Evolutionary conservation across 2,329 filamentous ascomycete species (phyloP).

Genomic region (Fusarium zealandicum): DNA sequence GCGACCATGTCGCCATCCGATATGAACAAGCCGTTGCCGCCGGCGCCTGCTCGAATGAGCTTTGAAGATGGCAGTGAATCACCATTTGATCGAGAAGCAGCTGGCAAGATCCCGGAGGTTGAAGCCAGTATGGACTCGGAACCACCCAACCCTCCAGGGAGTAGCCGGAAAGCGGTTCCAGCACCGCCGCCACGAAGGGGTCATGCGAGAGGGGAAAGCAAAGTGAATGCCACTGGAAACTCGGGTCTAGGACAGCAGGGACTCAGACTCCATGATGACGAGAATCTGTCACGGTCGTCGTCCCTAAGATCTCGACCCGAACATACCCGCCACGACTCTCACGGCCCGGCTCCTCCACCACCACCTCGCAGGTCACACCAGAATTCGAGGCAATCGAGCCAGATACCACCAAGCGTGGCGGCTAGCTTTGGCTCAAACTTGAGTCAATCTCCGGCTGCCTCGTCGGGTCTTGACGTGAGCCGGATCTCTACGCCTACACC

Average conservation of each 20-base stretch:
- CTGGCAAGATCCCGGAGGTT: slow-evolving; percentile 58
- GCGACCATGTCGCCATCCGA: slow-evolving; percentile 32
- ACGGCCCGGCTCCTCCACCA: slow-evolving; percentile 61
- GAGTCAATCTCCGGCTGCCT: slow-evolving; percentile 31
- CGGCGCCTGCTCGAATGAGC: slow-evolving; percentile 56
- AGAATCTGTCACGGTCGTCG: slow-evolving; percentile 56
- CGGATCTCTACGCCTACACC: slow-evolving; percentile 11
- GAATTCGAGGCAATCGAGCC: slow-evolving; percentile 43
- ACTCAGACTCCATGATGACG: slow-evolving; percentile 42
- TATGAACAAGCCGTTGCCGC: slow-evolving; percentile 64
- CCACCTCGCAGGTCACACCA: slow-evolving; percentile 60
- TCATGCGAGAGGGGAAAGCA: slow-evolving; percentile 57
- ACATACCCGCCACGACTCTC: slow-evolving; percentile 51
- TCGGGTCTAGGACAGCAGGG: slow-evolving; percentile 19
- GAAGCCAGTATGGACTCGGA: slow-evolving; percentile 43
- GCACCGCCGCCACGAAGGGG: slow-evolving; percentile 60
- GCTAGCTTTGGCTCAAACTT: slow-evolving; percentile 48
- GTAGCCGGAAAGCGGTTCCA: slow-evolving; percentile 54
- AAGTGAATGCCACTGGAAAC: slow-evolving; percentile 34
- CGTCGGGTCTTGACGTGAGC: slow-evolving; percentile 29
- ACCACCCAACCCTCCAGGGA: slow-evolving; percentile 45
- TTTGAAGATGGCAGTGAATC: slow-evolving; percentile 59
- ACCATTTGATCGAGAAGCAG: slow-evolving; percentile 61
- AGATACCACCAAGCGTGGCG: slow-evolving; percentile 28
- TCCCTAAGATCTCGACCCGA: slow-evolving; percentile 57